Conservation (phyloP, 2,329 filamentous ascomycete genomes). For the Stagonosporopsis tanaceti region DNA sequence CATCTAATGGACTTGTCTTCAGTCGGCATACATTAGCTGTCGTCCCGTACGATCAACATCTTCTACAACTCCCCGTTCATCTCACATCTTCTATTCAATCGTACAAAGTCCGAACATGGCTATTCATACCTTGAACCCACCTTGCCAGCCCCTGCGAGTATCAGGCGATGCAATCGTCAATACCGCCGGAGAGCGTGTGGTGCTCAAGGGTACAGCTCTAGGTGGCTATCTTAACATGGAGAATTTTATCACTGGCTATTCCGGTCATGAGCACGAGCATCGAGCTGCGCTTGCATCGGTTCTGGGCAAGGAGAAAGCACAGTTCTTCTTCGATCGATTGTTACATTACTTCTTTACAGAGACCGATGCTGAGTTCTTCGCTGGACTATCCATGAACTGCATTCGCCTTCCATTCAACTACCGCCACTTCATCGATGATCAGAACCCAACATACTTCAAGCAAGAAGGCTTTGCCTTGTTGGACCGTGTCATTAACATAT, state of each 20-base stretch:
- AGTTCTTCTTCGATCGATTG: slow-evolving; percentile 26
- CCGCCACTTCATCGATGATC: slow-evolving; percentile 16
- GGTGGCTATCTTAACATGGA: slow-evolving; percentile 30
- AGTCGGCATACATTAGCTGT: background rate
- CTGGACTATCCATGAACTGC: slow-evolving; percentile 19
- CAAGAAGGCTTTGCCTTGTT: slow-evolving; percentile 7
- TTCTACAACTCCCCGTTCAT: background rate
- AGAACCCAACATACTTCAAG: slow-evolving; percentile 13
- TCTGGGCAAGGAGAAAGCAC: slow-evolving; percentile 22
- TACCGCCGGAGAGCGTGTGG: slow-evolving; percentile 16
- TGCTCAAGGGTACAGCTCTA: slow-evolving; percentile 26
- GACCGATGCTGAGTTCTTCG: slow-evolving; percentile 23
- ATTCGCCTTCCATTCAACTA: slow-evolving; percentile 18
- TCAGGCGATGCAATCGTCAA: slow-evolving; percentile 23
- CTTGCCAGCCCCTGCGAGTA: slow-evolving; percentile 11
- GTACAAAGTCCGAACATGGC: background rate
- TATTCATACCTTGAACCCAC: slow-evolving; percentile 1
- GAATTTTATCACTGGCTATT: slow-evolving; percentile 28
- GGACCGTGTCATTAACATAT: slow-evolving; percentile 6
- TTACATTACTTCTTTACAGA: slow-evolving; percentile 29
- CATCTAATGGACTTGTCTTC: too few relatives aligned
- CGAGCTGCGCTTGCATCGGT: slow-evolving; percentile 16
- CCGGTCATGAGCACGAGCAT: slow-evolving; percentile 27
- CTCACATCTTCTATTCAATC: background rate
- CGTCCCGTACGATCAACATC: background rate